Conservation (phyloP, 129 eudicot genomes). For the Escallonia rubra region DNA sequence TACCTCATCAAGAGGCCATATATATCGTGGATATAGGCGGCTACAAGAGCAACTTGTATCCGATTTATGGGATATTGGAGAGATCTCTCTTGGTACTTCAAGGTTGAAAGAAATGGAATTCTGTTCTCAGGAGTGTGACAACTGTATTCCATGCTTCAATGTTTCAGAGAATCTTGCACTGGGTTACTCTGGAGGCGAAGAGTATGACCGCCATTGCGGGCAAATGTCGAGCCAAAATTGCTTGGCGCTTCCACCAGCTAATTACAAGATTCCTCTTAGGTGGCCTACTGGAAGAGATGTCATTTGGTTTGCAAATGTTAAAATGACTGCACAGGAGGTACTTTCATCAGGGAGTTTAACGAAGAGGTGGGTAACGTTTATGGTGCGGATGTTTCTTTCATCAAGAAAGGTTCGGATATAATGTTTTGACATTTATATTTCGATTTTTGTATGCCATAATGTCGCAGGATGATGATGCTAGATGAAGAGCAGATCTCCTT, state of each 20-base stretch:
- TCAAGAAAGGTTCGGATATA: background rate
- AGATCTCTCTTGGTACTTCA: slow-evolving; percentile 63
- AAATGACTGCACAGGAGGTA: slow-evolving; percentile 90
- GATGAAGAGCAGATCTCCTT: slow-evolving; percentile 96
- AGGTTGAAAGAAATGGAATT: slow-evolving; percentile 59
- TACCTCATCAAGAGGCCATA: slow-evolving; percentile 52
- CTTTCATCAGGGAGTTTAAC: slow-evolving; percentile 95
- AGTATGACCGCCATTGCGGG: slow-evolving; percentile 77
- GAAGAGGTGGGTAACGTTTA: slow-evolving; percentile 49
- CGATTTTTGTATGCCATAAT: background rate
- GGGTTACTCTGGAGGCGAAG: slow-evolving; percentile 71
- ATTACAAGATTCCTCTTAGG: slow-evolving; percentile 80
- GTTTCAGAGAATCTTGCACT: slow-evolving; percentile 56
- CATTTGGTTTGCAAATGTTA: slow-evolving; percentile 95
- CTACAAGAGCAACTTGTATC: slow-evolving; percentile 92
- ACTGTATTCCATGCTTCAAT: slow-evolving; percentile 82
- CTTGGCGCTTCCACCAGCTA: slow-evolving; percentile 69
- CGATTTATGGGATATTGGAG: slow-evolving; percentile 75
- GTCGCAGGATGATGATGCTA: slow-evolving; percentile 93
- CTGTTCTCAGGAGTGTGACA: slow-evolving; percentile 70
- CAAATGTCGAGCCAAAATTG: slow-evolving; percentile 52
- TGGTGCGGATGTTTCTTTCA: background rate
- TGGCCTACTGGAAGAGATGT: slow-evolving; percentile 99
- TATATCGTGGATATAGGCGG: slow-evolving; percentile 75
- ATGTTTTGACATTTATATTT: background rate